These are phyloP conservation scores for Lepidium aucheri DNA, from an alignment of 345 rosid genomes.

Conservation along the genomic window DNA sequence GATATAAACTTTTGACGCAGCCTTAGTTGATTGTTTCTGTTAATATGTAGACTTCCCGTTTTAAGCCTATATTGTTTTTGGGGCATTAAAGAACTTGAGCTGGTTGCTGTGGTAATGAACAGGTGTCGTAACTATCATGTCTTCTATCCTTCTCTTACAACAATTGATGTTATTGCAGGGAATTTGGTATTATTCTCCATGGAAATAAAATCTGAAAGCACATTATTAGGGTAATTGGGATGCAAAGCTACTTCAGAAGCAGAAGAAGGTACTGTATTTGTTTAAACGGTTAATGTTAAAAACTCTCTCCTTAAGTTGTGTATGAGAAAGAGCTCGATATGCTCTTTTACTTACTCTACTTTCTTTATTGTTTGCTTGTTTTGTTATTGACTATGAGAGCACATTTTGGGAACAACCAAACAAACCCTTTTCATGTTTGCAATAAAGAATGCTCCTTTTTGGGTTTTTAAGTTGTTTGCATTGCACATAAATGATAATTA, in stretches of 20 bases:
- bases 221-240: not conserved
- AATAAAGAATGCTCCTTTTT: slow-evolving; percentile 23
- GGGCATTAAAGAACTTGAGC: not conserved
- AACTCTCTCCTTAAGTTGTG: slow-evolving; percentile 10
- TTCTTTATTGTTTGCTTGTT: slow-evolving; percentile 11
- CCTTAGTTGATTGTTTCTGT: not conserved
- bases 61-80: not conserved
- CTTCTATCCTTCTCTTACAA: not conserved
- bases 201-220: slow-evolving; percentile 24
- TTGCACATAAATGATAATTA: not conserved
- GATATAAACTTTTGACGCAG: not conserved
- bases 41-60: not conserved
- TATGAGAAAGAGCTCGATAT: slow-evolving; percentile 2
- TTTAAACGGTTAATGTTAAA: slow-evolving; percentile 16
- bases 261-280: slow-evolving; percentile 16
- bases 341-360: slow-evolving; percentile 9
- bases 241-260: slow-evolving; percentile 15
- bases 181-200: slow-evolving; percentile 2
- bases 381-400: slow-evolving; percentile 1
- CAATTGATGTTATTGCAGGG: slow-evolving; percentile 6
- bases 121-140: not conserved
- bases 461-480: not conserved
- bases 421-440: slow-evolving; percentile 23
- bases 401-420: slow-evolving; percentile 25
- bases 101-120: not conserved